phyloP scores from a whole-genome alignment of 2,329 filamentous ascomycete genomes.

The Botrytis hyacinthi region DNA sequence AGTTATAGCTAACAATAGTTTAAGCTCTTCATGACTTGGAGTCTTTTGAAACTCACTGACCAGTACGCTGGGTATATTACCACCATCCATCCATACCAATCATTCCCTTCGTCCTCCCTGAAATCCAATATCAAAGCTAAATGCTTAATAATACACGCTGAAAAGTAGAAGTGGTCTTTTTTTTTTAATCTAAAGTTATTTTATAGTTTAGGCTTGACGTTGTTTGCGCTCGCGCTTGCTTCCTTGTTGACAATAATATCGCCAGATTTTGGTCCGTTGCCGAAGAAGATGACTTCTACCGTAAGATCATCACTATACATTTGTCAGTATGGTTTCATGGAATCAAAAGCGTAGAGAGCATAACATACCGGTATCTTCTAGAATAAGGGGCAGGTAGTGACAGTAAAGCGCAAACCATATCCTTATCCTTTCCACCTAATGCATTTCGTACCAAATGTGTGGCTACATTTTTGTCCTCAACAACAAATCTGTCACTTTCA shows the following conservation, averaged over 20 bases:
- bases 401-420: conserved; percentile 88
- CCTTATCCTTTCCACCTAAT: conserved; percentile 85
- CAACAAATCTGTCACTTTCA: conserved; percentile 76
- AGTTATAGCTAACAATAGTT: background rate
- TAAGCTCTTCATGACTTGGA: background rate
- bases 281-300: conserved; percentile 98
- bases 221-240: conserved; percentile 60
- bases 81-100: background rate
- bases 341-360: background rate
- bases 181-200: background rate
- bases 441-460: conserved; percentile 96
- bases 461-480: conserved; percentile 93
- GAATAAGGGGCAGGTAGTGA: conserved; percentile 91
- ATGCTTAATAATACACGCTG: conserved; percentile 10
- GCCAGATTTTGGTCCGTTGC: conserved; percentile 72
- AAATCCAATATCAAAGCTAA: background rate
- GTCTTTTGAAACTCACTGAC: background rate
- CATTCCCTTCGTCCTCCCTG: background rate
- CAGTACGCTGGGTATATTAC: conserved; percentile 8
- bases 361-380: conserved; percentile 75
- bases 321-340: conserved; percentile 21
- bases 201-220: conserved; percentile 39
- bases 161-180: background rate
- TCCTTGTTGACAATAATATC: conserved; percentile 82
- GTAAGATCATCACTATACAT: conserved; percentile 80